Conservation (phyloP, 129 eudicot species). For the Heracleum sosnowskyi region DNA sequence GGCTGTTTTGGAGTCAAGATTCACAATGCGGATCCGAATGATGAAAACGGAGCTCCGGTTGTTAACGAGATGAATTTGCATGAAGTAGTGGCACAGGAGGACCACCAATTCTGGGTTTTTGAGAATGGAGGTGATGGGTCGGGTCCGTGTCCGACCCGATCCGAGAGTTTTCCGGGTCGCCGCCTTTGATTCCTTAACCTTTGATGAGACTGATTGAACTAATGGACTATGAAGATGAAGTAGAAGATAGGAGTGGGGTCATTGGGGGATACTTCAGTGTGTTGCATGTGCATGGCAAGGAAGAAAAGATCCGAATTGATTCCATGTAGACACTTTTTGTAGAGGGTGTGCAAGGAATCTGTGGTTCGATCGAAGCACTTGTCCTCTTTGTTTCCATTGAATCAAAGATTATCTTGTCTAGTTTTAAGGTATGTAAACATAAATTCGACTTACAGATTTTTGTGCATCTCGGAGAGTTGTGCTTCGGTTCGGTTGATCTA, state of each 20-base stretch:
- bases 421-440: slow-evolving; percentile 17
- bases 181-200: slow-evolving; percentile 58
- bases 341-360: slow-evolving; percentile 79
- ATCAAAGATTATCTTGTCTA: slow-evolving; percentile 62
- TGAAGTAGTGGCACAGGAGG: slow-evolving; percentile 58
- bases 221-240: slow-evolving; percentile 40
- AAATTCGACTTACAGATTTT: too few species aligned
- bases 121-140: slow-evolving; percentile 7
- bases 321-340: slow-evolving; percentile 86
- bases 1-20: slow-evolving; percentile 62
- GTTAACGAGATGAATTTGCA: slow-evolving; percentile 59
- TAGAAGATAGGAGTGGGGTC: neutral
- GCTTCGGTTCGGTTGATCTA: too few species aligned
- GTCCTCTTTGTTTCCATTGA: slow-evolving; percentile 76
- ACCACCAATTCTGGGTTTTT: slow-evolving; percentile 32
- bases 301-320: slow-evolving; percentile 81
- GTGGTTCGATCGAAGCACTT: slow-evolving; percentile 68
- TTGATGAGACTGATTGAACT: slow-evolving; percentile 59
- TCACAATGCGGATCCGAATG: slow-evolving; percentile 16
- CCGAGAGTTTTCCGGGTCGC: slow-evolving; percentile 26
- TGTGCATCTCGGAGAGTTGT: too few species aligned
- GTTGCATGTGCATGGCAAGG: slow-evolving; percentile 98
- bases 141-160: neutral
- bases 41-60: slow-evolving; percentile 22
- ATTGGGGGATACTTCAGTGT: slow-evolving; percentile 29